Evolutionary conservation across 129 eudicot genomes (phyloP), one percentile per base, ranked within the genome.

Genomic region (Centrapalus pauciflorus): DNA sequence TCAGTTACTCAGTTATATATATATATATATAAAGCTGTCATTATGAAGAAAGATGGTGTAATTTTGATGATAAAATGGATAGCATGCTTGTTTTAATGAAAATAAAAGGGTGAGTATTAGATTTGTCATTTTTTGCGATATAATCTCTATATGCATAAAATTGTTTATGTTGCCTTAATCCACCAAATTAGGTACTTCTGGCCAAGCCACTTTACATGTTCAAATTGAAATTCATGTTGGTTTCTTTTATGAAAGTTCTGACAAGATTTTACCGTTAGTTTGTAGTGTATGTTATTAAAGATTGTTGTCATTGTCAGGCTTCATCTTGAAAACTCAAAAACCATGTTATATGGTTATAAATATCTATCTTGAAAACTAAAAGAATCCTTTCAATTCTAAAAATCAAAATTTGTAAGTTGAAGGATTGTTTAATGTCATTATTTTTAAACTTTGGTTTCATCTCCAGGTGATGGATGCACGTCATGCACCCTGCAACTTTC

Each of bases 391-490:
- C n/a, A n/a, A n/a, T n/a, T n/a, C n/a, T n/a, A n/a, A n/a, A n/a
- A n/a, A n/a, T n/a, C n/a, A n/a, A n/a, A n/a, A n/a, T n/a, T n/a
- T n/a, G n/a, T n/a, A n/a, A n/a, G n/a, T n/a, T n/a, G n/a, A n/a
- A n/a, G n/a, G n/a, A n/a, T n/a, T n/a, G n/a, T n/a, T 48, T 57
- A 57, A 29, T 57, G 23, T 9, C 23, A 55, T 7, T 28, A 54
- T 5, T 24, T 23, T 55, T 3, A 17, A 54, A 23, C 11, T 24
- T 23, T 54, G 32, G 52, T 35, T 11, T 35, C 13, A 9, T 55
- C 40, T 37, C 29, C 59, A 61, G 69, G 75, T 57, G 40, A 49
- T 19, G 38, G 69, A 61, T 60, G 51, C 35, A 60, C 69, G 38
- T 16, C 30, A 61, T 60, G 51, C 35, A 60, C 69, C 51, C 24